These are phyloP conservation scores for Sporothrix dimorphospora DNA, from an alignment of 2,329 filamentous ascomycete genomes.

Conservation along the genomic window DNA sequence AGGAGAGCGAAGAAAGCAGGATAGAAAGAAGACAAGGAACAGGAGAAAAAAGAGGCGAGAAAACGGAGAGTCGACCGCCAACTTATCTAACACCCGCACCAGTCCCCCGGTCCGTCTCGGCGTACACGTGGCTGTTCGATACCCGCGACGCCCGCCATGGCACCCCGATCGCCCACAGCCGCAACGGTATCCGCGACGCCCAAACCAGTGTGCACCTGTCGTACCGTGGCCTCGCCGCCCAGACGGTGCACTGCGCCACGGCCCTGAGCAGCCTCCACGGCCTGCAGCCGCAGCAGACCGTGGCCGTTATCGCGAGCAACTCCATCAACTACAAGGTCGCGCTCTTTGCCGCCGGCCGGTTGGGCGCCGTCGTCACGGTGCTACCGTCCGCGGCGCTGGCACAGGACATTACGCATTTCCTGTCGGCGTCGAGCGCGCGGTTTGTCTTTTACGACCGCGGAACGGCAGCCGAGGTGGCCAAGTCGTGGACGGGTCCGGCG, in stretches of 20 bases:
- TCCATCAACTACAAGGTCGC: conserved; percentile 14
- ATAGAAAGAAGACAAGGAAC: neutral
- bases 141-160: conserved; percentile 8
- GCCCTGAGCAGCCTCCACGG: neutral
- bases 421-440: neutral
- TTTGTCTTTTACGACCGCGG: conserved; percentile 6
- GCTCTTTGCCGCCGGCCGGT: conserved; percentile 4
- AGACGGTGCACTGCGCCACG: neutral
- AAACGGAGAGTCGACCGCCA: neutral
- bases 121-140: conserved; percentile 13
- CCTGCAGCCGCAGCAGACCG: neutral
- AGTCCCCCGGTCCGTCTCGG: conserved; percentile 22
- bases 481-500: conserved; percentile 10
- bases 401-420: conserved; percentile 2
- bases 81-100: neutral
- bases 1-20: neutral
- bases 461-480: neutral
- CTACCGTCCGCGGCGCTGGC: neutral
- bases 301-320: conserved; percentile 13
- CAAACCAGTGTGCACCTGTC: neutral
- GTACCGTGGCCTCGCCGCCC: neutral
- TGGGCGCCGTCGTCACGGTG: conserved; percentile 8
- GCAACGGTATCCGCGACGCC: conserved; percentile 16
- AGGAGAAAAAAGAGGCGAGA: neutral
- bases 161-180: neutral